Percentiles rank a stretch among this genome's conserved stretches.
These are phyloP conservation scores for Sugiyamaella marilandica DNA, from an alignment of 805 yeast species.

Conservation along the genomic window DNA sequence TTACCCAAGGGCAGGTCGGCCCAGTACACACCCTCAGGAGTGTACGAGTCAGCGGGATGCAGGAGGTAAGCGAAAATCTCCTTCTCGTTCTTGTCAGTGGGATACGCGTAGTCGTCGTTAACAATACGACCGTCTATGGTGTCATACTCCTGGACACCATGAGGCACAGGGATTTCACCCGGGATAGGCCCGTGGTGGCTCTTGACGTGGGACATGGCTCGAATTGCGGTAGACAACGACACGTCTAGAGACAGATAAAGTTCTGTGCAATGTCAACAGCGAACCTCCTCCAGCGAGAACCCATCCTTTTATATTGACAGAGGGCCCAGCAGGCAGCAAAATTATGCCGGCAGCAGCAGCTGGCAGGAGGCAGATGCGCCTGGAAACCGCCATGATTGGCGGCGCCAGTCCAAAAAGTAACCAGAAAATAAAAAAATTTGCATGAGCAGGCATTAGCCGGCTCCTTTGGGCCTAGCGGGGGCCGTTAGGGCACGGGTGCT, in stretches of 20 bases:
- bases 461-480: background rate
- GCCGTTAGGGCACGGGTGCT: background rate
- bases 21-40: conserved; percentile 35
- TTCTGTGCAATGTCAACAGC: too few relatives aligned
- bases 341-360: background rate
- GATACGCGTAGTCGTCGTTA: conserved; percentile 23
- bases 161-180: conserved; percentile 35
- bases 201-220: conserved; percentile 2
- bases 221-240: background rate
- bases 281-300: too few relatives aligned
- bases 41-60: conserved; percentile 33
- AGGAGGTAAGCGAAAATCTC: conserved; percentile 31
- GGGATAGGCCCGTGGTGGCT: conserved; percentile 32
- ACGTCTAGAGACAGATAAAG: too few relatives aligned
- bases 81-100: conserved; percentile 31
- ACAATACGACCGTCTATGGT: conserved; percentile 33
- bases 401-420: background rate
- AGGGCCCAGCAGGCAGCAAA: too few relatives aligned
- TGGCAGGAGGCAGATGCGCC: conserved; percentile 2
- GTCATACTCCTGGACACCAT: conserved; percentile 37
- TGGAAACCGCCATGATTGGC: background rate
- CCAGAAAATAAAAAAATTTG: background rate
- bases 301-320: too few relatives aligned
- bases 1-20: conserved; percentile 33
- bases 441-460: conserved; percentile 1